Base-by-base conservation (phyloP, 164 flowering plant species). In the Vitis rotundifolia region DNA sequence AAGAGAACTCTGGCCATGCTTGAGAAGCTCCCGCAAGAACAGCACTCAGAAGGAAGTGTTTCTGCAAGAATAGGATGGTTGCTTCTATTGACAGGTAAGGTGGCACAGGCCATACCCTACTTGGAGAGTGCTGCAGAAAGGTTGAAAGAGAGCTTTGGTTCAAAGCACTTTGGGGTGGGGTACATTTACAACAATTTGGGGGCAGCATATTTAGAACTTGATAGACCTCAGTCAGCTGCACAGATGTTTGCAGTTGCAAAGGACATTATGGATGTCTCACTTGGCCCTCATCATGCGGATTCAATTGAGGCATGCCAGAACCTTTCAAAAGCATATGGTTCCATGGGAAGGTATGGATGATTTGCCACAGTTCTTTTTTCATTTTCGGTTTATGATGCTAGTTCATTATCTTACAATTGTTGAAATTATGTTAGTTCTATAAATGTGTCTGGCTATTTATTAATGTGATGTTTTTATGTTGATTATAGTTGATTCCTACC, bases 111-210 rank as follows among this genome's bases (percentile, higher is more conserved):
- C 44, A 82, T 94, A 70, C 91, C 96, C 14, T 91, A 84, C 74
- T 77, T 94, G 88, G 99, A 94, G 84, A 86, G 82, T 80, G 99
- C 93, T 19, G 97, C 84, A 0, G 94, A 92, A 68, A 90, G 79
- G 54, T 71, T 92, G 78, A 89, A 79, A 76, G 97, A 90, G 78
- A 81, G 98, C 79, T 94, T 92, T 80, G 99, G 98, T 52, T 61
- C 89, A 15, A 89, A 88, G 71, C 99, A 92, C 80, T 94, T 80
- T 82, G 95, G 96, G 29, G 87, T 94, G 19, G 99, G 93, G 6
- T 94, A 94, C 79, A 89, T 94, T 16, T 92, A 91, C 75, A 91
- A 90, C 79, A 94, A 94, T 77, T 74, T 92, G 79, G 99, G 99
- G 14, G 95, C 97, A 2, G 97, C 97, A 7, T 94, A 92, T 80